phyloP scores from a whole-genome alignment of 1,284 basidiomycete species.

The Mycena sp. region DNA sequence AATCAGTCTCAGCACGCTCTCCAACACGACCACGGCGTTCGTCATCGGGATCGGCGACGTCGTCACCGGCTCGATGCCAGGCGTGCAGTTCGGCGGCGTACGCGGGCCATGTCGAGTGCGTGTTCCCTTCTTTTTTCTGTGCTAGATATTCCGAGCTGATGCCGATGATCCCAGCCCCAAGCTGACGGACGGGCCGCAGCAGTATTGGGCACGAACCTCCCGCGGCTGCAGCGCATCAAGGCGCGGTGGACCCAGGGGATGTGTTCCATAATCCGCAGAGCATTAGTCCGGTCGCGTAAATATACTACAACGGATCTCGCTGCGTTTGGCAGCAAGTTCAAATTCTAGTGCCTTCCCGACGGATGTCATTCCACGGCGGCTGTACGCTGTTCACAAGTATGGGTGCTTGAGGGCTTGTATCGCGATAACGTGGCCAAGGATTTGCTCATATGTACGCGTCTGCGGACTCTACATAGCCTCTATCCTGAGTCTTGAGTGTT shows the following conservation, averaged over 20 bases:
- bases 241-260: conserved; percentile 28
- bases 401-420: too few relatives aligned
- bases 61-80: conserved; percentile 15
- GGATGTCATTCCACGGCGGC: too few relatives aligned
- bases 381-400: too few relatives aligned
- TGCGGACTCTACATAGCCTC: too few relatives aligned
- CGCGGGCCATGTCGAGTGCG: conserved; percentile 29
- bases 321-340: too few relatives aligned
- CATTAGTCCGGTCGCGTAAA: conserved; percentile 17
- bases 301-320: too few relatives aligned
- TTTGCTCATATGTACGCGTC: too few relatives aligned
- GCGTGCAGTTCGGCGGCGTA: conserved; percentile 19
- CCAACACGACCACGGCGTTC: conserved; percentile 10
- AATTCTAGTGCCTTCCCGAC: too few relatives aligned
- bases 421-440: too few relatives aligned
- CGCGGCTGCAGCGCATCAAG: conserved; percentile 29
- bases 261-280: conserved; percentile 34
- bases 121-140: neutral
- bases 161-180: conserved; percentile 16
- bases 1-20: conserved; percentile 11
- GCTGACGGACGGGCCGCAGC: conserved; percentile 22
- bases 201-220: conserved; percentile 31
- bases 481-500: too few relatives aligned
- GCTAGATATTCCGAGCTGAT: neutral
- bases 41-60: conserved; percentile 18